Evolutionary conservation across 441 rosid genomes (phyloP), one percentile per base, ranked within the genome.

Genomic region (Breynia disticha): DNA sequence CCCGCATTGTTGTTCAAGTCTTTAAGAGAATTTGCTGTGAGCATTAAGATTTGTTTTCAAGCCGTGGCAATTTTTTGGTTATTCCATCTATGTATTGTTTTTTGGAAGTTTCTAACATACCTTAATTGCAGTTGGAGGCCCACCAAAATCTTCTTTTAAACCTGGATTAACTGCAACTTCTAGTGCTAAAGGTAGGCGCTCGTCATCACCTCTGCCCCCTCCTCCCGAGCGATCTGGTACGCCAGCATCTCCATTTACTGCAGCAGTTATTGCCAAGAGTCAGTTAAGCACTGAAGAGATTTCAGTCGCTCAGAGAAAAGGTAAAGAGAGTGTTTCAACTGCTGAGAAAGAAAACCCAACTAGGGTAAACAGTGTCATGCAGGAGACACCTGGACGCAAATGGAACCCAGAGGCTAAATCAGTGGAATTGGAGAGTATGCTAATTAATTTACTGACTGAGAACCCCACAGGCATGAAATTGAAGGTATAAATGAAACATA

Each of bases 391-490:
- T 15, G 79, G 65, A 28, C 55, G 28, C 60, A 76, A 75, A 72
- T 74, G 72, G 55, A 72, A 66, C 64, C 49, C 61, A 61, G 82
- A 73, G 60, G 55, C 68, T 57, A 74, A 73, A 61, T 73, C 88
- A 68, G 62, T 44, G 59, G 89, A 87, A 76, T 69, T 90, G 76
- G 79, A 76, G 76, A 72, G 79, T 64, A 57, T 73, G 72, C 54
- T 85, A 71, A 72, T 77, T 61, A 57, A 73, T 70, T 63, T 80
- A 62, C 86, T 90, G 47, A 82, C 56, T 46, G 84, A 87, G 72
- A 78, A 85, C 58, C 89, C 95, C 16, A 78, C 72, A 60, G 94
- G 94, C 39, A 76, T 87, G 96, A 87, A 74, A 81, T 71, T 85
- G 65, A 81, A 89, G 95, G 99, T 82, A 75, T 66, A 70, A 55